phyloP scores from a whole-genome alignment of 2,329 filamentous ascomycete genomes.

The Penicillium sp. region DNA sequence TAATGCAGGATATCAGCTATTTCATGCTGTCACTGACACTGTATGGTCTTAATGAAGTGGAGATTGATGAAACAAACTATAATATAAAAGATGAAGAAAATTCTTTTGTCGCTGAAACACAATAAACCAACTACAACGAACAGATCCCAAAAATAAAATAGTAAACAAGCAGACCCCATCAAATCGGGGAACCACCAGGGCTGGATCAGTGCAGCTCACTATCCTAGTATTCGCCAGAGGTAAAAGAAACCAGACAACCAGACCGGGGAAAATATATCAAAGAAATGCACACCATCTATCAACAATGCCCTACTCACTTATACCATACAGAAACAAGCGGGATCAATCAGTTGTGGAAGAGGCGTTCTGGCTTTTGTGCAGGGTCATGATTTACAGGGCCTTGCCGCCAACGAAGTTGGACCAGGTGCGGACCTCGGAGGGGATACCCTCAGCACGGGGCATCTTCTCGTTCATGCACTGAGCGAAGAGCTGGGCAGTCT shows the following conservation, averaged over 20 bases:
- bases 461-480: slow-evolving; percentile 98
- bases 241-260: slow-evolving; percentile 8
- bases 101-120: slow-evolving; percentile 34
- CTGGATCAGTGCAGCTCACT: slow-evolving; percentile 3
- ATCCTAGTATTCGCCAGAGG: slow-evolving; percentile 11
- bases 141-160: slow-evolving; percentile 11
- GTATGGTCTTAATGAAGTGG: background rate
- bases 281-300: slow-evolving; percentile 32
- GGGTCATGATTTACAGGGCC: slow-evolving; percentile 40
- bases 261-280: slow-evolving; percentile 14
- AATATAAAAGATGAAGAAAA: slow-evolving; percentile 5
- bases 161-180: slow-evolving; percentile 13
- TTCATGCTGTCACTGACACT: too few species aligned
- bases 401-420: slow-evolving; percentile 86
- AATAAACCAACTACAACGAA: slow-evolving; percentile 25
- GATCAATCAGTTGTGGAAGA: background rate
- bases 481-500: slow-evolving; percentile 95
- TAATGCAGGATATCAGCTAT: too few species aligned
- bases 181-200: slow-evolving; percentile 10
- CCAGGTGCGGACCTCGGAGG: slow-evolving; percentile 88
- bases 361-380: slow-evolving; percentile 18
- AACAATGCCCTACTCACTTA: slow-evolving; percentile 24
- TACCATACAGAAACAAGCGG: background rate
- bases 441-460: slow-evolving; percentile 82
- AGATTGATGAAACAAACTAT: background rate